phyloP scores from a whole-genome alignment of 2,329 filamentous ascomycete species.

The Botrytis medusae region DNA sequence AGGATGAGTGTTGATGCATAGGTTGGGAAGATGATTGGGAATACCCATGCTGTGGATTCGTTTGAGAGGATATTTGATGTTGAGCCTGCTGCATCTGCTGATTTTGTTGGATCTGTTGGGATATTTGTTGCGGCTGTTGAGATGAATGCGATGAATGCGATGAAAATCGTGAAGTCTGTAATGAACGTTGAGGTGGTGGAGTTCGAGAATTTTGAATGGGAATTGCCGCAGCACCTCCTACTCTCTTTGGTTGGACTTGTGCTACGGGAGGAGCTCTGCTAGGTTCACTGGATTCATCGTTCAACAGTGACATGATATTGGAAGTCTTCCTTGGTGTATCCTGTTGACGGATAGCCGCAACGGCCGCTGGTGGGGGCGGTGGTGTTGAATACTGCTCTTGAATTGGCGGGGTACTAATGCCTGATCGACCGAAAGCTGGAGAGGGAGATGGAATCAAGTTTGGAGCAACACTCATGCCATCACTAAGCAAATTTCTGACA shows the following conservation, averaged over 20 bases:
- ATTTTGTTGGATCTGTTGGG: slow-evolving; percentile 28
- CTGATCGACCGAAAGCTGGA: slow-evolving; percentile 32
- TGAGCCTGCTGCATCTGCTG: slow-evolving; percentile 34
- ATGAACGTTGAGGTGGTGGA: slow-evolving; percentile 36
- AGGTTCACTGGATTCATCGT: slow-evolving; percentile 52
- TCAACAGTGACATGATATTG: slow-evolving; percentile 61
- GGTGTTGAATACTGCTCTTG: slow-evolving; percentile 34
- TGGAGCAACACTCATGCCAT: slow-evolving; percentile 28
- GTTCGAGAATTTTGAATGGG: slow-evolving; percentile 26
- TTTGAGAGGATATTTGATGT: slow-evolving; percentile 49
- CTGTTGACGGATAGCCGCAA: slow-evolving; percentile 45
- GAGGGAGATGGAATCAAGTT: slow-evolving; percentile 34
- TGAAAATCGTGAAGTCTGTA: slow-evolving; percentile 43
- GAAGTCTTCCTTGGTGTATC: slow-evolving; percentile 58
- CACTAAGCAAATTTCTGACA: slow-evolving; percentile 32
- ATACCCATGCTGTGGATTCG: slow-evolving; percentile 46
- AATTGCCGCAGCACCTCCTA: slow-evolving; percentile 27
- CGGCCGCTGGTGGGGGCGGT: slow-evolving; percentile 38
- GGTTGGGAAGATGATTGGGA: slow-evolving; percentile 49
- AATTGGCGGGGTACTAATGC: slow-evolving; percentile 33
- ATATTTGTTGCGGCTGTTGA: slow-evolving; percentile 20
- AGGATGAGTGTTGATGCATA: slow-evolving; percentile 50
- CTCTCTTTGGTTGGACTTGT: slow-evolving; percentile 32
- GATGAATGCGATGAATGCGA: slow-evolving; percentile 36
- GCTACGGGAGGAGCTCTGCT: slow-evolving; percentile 33